phyloP scores from a whole-genome alignment of 2,329 filamentous ascomycete genomes.

The Ambrosiella beaveri region DNA sequence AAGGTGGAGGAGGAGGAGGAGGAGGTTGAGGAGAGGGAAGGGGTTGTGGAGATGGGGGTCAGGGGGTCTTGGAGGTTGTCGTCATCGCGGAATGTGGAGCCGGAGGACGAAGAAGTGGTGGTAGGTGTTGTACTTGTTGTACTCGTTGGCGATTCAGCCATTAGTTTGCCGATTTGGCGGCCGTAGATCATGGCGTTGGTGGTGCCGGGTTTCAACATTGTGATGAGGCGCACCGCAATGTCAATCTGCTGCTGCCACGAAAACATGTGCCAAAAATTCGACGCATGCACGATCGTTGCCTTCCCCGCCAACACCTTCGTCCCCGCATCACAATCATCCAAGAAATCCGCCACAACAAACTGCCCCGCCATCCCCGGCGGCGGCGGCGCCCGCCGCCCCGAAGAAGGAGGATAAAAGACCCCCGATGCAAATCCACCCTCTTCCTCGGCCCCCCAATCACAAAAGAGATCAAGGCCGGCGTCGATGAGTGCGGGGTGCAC shows the following conservation, averaged over 20 bases:
- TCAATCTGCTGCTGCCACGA: constrained; percentile 29
- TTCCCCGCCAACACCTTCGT: constrained; percentile 22
- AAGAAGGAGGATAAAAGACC: neutral
- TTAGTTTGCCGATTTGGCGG: constrained; percentile 28
- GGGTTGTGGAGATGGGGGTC: constrained; percentile 1
- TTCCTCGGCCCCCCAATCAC: constrained; percentile 23
- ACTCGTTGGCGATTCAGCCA: constrained; percentile 5
- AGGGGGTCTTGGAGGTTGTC: neutral
- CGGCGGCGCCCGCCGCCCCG: no score
- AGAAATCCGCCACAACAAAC: constrained; percentile 35
- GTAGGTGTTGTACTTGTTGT: neutral
- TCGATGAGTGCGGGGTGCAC: constrained; percentile 33
- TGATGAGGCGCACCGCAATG: constrained; percentile 27
- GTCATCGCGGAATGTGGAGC: neutral
- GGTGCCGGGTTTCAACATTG: constrained; percentile 28
- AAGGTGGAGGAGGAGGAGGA: constrained; percentile 5
- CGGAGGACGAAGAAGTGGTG: neutral
- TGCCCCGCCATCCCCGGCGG: constrained; percentile 24
- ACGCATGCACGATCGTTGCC: constrained; percentile 31
- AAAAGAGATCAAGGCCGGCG: constrained; percentile 47
- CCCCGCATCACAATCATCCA: constrained; percentile 24
- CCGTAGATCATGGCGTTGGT: constrained; percentile 32
- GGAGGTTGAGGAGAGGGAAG: constrained; percentile 2
- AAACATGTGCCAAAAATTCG: constrained; percentile 34
- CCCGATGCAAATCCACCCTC: constrained; percentile 6